Evolutionary conservation across 1,284 basidiomycete species (phyloP).

Genomic region (Moniliophthora roreri): DNA sequence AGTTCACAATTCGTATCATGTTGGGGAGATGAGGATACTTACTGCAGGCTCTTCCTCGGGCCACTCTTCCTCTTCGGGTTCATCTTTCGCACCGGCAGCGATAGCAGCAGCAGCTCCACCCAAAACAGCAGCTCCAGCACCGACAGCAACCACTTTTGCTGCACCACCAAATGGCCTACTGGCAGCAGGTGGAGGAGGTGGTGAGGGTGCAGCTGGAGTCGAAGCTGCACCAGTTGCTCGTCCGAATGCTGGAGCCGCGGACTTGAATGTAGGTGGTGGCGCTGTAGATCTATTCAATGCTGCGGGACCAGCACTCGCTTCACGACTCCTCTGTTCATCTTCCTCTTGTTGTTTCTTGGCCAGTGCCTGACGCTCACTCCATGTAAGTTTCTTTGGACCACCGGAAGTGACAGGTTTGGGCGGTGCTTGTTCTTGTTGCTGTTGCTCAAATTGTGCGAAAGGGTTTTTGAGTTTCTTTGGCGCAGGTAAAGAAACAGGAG

Average conservation of each 20-base stretch:
- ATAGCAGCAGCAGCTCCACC: constrained; percentile 31
- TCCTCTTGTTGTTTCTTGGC: constrained; percentile 84
- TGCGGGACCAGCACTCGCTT: constrained; percentile 48
- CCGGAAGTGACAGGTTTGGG: constrained; percentile 20
- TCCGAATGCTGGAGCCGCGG: constrained; percentile 40
- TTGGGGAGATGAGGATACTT: constrained; percentile 13
- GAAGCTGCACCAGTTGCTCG: constrained; percentile 26
- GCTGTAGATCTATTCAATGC: constrained; percentile 11
- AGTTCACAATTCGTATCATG: constrained; percentile 1
- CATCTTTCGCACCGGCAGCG: constrained; percentile 24
- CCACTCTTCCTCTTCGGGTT: constrained; percentile 33
- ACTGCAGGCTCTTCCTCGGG: constrained; percentile 33
- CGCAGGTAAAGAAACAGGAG: constrained; percentile 79
- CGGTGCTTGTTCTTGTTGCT: constrained; percentile 37
- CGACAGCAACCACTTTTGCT: constrained; percentile 30
- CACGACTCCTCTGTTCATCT: constrained; percentile 71
- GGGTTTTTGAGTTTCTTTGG: constrained; percentile 88
- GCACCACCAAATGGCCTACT: constrained; percentile 38
- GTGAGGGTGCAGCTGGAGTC: background rate
- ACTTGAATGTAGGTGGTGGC: constrained; percentile 32
- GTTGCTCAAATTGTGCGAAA: constrained; percentile 65
- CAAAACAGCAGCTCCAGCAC: constrained; percentile 34
- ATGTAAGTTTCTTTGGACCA: constrained; percentile 77
- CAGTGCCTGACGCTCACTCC: constrained; percentile 86
- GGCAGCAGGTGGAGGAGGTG: constrained; percentile 21